Percentiles rank a stretch among this genome's conserved stretches.
phyloP scores from a whole-genome alignment of 306 rosid genomes.

The Vigna radiata region DNA sequence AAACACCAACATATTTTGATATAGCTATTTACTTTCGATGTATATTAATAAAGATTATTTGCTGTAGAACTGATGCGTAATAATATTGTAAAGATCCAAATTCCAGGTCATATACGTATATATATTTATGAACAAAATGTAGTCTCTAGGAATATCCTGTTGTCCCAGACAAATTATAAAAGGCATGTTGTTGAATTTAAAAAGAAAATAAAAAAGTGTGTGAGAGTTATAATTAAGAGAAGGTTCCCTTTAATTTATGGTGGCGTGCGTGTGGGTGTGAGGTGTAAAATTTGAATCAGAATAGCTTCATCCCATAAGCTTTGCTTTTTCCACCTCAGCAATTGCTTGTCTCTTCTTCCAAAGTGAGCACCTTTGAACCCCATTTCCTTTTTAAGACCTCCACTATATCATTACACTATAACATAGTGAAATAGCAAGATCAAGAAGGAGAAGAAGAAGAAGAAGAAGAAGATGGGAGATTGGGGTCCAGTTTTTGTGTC shows the following conservation, averaged over 20 bases:
- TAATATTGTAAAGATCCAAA: too few species aligned
- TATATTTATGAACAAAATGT: too few species aligned
- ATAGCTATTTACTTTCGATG: too few species aligned
- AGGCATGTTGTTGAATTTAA: too few species aligned
- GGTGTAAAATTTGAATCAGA: conserved; percentile 45
- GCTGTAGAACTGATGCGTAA: too few species aligned
- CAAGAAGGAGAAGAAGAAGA: neutral
- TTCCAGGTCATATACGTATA: too few species aligned
- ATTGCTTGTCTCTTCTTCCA: conserved; percentile 58
- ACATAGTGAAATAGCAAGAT: conserved; percentile 7
- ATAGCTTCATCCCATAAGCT: conserved; percentile 56
- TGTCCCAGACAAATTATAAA: too few species aligned
- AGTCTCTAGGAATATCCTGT: too few species aligned
- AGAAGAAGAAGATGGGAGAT: conserved; percentile 65
- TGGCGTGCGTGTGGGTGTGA: conserved; percentile 43
- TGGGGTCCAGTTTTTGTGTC: conserved; percentile 98
- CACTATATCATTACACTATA: conserved; percentile 20
- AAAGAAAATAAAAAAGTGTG: too few species aligned
- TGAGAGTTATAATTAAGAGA: neutral
- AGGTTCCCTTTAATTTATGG: conserved; percentile 31
- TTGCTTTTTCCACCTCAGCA: conserved; percentile 56
- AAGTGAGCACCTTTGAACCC: conserved; percentile 43
- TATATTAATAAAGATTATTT: too few species aligned
- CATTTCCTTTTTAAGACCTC: conserved; percentile 36
- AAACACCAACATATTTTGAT: too few species aligned